These are phyloP conservation scores for Phytopythium kandeliae DNA, from an alignment of 352 stramenopile species.

Conservation along the genomic window DNA sequence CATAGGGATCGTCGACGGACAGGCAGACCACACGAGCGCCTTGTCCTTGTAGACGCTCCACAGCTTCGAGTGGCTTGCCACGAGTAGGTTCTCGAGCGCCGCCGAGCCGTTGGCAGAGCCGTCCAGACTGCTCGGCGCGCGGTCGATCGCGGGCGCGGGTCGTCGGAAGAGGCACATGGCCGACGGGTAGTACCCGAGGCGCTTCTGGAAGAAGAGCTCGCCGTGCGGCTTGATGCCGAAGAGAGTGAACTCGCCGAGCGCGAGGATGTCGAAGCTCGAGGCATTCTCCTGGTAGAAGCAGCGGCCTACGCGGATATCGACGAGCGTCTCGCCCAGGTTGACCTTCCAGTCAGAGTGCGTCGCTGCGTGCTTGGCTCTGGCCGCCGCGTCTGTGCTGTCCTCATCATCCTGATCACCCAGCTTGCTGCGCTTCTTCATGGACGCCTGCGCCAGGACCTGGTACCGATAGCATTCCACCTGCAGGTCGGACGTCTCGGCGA, in stretches of 20 bases:
- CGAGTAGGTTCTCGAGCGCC: conserved; percentile 64
- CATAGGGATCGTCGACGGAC: conserved; percentile 46
- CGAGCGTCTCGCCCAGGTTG: conserved; percentile 51
- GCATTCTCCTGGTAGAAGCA: conserved; percentile 41
- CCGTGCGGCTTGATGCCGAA: conserved; percentile 76
- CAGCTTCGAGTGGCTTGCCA: conserved; percentile 68
- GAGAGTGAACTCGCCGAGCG: conserved; percentile 76
- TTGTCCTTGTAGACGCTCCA: conserved; percentile 80
- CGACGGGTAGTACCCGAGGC: conserved; percentile 64
- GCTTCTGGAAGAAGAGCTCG: conserved; percentile 75
- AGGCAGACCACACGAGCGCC: conserved; percentile 76
- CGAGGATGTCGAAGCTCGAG: conserved; percentile 75
- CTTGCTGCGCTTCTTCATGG: conserved; percentile 55
- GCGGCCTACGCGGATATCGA: conserved; percentile 53
- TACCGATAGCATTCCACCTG: conserved; percentile 87
- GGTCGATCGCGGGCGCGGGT: conserved; percentile 11
- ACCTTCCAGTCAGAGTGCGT: conserved; percentile 67
- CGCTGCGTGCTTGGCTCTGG: conserved; percentile 16
- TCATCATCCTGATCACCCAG: conserved; percentile 42
- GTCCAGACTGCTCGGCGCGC: background rate
- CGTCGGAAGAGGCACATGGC: conserved; percentile 54
- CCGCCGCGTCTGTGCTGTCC: conserved; percentile 12
- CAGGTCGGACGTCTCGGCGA: conserved; percentile 77
- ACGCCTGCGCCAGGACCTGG: conserved; percentile 75
- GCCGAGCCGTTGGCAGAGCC: background rate